Base-by-base conservation (phyloP, 108 stramenopile genomes). In the Chaetoceros tenuissimus region DNA sequence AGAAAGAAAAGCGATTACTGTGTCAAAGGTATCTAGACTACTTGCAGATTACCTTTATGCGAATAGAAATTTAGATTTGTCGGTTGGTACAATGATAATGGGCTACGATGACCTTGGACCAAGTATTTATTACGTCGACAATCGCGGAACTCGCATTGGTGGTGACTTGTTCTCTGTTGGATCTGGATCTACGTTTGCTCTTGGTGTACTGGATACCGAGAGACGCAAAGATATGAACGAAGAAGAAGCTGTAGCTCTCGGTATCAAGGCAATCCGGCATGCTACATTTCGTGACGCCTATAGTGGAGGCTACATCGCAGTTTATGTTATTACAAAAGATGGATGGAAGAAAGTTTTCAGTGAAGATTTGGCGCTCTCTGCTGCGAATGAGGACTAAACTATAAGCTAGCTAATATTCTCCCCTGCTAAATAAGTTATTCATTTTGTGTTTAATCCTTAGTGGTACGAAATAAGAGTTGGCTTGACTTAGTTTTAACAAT, bases 1-100 rank as follows among this genome's bases (percentile, higher is more conserved):
- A 1, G 67, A 71, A 46, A 82, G 84, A 3, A 57, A 62, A 48
- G 66, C 79, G 0, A 89, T 93, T 46, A 76, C 76, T 28, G 87
- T 89, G 26, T 75, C 87, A 1, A 78, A 86, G 50, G 91, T 81
- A 31, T 79, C 85, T 1, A 57, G 76, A 8, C 48, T 94, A 3
- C 59, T 94, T 44, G 73, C 87, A 24, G 77, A 86, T 48, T 34
- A 67, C 8, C 69, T 93, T 18, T 87, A 86, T 51, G 67, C 69
- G 30, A 69, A 72, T 54, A 69, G 82, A 34, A 71, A 54, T 3
- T 31, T 67, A 21, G 77, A 78, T 28, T 60, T 88, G 46, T 80
- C 79, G 52, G 77, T 94, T 17, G 92, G 92, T 27, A 94, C 88
- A 31, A 94, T 94, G 92, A 85, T 93, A 23, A 83, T 88, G 84